phyloP scores from a whole-genome alignment of 2,329 filamentous ascomycete genomes.

The Trichophyton rubrum region DNA sequence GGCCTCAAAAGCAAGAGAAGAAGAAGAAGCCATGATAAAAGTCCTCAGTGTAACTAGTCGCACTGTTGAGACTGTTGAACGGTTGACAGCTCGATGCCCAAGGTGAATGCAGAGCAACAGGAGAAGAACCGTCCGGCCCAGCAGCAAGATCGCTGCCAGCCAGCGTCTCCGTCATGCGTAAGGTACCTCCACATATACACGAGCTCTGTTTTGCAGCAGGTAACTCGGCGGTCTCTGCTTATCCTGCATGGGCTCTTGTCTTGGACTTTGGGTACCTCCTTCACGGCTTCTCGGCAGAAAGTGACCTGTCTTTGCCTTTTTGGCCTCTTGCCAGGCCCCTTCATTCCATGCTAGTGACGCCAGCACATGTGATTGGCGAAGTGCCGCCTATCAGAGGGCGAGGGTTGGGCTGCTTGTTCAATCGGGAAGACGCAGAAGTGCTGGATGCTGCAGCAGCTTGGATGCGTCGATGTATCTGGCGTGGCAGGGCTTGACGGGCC shows the following conservation, averaged over 20 bases:
- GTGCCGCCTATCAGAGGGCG: neutral
- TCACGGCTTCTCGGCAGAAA: neutral
- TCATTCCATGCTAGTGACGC: neutral
- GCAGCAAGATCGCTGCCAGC: neutral
- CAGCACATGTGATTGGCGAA: neutral
- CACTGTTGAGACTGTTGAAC: neutral
- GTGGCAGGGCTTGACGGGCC: neutral
- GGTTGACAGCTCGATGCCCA: neutral
- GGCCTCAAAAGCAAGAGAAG: neutral
- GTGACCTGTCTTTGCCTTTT: neutral
- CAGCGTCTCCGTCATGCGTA: neutral
- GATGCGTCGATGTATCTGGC: neutral
- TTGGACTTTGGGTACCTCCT: neutral
- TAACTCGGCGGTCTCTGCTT: no score
- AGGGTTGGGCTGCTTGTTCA: neutral
- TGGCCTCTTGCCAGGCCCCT: neutral
- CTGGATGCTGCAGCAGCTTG: neutral
- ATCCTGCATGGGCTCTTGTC: neutral
- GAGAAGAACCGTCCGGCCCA: neutral
- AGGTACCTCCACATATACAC: conserved; percentile 1
- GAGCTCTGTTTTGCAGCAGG: neutral
- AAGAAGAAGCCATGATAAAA: neutral
- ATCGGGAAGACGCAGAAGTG: neutral
- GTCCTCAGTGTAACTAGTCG: neutral
- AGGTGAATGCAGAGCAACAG: neutral